Base-by-base conservation (phyloP, 2,329 filamentous ascomycete species). In the Microcyclospora tardicrescens region DNA sequence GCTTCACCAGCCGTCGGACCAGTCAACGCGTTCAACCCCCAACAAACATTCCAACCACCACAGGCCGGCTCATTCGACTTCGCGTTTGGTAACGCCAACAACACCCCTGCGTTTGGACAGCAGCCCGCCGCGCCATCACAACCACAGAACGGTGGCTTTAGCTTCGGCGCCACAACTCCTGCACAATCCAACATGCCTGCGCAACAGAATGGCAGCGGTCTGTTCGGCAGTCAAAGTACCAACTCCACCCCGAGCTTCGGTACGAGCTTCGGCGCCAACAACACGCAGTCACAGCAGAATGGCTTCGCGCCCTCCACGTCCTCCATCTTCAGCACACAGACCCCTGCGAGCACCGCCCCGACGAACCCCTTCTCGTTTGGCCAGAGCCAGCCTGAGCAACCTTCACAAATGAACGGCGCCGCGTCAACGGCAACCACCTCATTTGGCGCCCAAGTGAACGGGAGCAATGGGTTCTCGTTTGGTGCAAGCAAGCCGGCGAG, bases 241-340 rank as follows among this genome's bases (percentile, higher is more conserved):
- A 24, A 24, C 19, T 24, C 19, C 19, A 24, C 19, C 19, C 19
- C 19, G 19, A 14, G 15, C 19, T 39, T 39, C 16, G 37, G 31
- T 6, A 28, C 37, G 2, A 34, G 16, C 9, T 37, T 37, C 16
- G 35, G 35, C n/a, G 19, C 35, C n/a, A 34, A 28, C 37, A 16
- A 33, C 10, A 16, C 28, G 12, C 39, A 41, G 19, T 27, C 39
- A 9, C 39, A 41, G 35, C 39, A 41, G 35, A 41, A 41, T 19
- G 39, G 39, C 19, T 36, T 37, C 30, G 34, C 33, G 14, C 29
- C 39, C 2, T 38, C 39, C 10, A 41, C 31, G 10, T 27, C 15
- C 36, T 32, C 16, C 30, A 32, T 27, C 14, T 38, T 38, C 28
- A 19, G 36, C 10, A 16, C 19, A 24, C 10, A 16, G 16, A 35